These are phyloP conservation scores for Stromatinia cepivora DNA, from an alignment of 2,329 filamentous ascomycete genomes.

Conservation along the genomic window DNA sequence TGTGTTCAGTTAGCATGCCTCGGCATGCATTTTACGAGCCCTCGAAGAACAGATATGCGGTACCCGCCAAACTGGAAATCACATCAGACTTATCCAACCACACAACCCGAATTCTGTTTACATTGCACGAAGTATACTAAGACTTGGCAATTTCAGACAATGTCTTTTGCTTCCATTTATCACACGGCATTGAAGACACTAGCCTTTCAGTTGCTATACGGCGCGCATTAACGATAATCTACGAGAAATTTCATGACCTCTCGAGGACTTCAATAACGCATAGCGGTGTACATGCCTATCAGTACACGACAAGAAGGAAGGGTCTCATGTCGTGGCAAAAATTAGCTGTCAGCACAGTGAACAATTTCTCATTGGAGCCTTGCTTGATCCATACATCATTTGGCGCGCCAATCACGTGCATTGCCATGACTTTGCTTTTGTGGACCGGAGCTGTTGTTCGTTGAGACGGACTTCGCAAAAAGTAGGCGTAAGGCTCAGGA, in stretches of 20 bases:
- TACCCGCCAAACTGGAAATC: not conserved
- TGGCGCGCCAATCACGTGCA: not conserved
- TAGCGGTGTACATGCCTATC: not conserved
- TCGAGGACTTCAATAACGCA: no score
- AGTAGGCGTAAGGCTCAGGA: not conserved
- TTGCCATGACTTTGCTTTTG: not conserved
- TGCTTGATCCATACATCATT: not conserved
- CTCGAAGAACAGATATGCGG: no score
- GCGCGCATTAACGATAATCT: not conserved
- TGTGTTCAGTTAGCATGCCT: not conserved
- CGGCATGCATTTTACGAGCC: not conserved
- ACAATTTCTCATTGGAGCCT: not conserved
- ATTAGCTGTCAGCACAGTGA: not conserved
- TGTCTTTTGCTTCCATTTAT: not conserved
- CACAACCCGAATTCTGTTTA: not conserved
- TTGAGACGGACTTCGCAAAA: not conserved
- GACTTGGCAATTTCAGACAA: not conserved
- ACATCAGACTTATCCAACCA: not conserved
- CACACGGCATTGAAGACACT: not conserved
- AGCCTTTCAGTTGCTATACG: not conserved
- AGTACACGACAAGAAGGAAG: not conserved
- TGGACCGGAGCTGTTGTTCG: not conserved
- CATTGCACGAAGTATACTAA: not conserved
- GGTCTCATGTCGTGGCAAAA: not conserved
- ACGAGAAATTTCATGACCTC: not conserved